Evolutionary conservation across 805 yeast species (phyloP).

Genomic region (Nakazawaea ishiwadae): DNA sequence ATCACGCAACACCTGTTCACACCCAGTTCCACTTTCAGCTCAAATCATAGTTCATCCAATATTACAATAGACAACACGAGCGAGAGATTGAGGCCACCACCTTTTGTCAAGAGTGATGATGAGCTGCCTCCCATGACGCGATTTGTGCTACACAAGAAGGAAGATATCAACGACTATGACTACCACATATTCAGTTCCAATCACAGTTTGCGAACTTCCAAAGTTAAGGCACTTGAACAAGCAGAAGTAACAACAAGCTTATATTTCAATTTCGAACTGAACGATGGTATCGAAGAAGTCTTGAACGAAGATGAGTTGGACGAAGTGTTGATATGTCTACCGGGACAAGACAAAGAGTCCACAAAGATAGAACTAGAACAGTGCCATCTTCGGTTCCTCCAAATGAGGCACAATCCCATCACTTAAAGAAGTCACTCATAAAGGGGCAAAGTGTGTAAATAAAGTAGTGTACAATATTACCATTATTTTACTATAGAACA

Average conservation of each 20-base stretch:
- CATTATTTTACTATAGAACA: too few species aligned
- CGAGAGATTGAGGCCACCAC: background rate
- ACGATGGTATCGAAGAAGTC: slow-evolving; percentile 19
- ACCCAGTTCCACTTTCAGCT: slow-evolving; percentile 3
- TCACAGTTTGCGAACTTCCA: slow-evolving; percentile 28
- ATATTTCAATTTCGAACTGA: slow-evolving; percentile 18
- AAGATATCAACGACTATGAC: slow-evolving; percentile 27
- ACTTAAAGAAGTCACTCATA: background rate
- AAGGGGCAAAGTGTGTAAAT: too few species aligned
- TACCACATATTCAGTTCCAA: slow-evolving; percentile 29
- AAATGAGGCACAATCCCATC: background rate
- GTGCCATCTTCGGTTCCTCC: background rate
- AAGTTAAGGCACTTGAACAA: slow-evolving; percentile 31
- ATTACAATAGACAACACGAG: background rate
- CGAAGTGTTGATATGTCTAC: slow-evolving; percentile 5
- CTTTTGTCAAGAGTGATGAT: background rate
- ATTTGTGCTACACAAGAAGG: slow-evolving; percentile 11
- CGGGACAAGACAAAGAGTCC: slow-evolving; percentile 5
- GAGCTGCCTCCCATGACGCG: background rate
- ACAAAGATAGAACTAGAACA: slow-evolving; percentile 11
- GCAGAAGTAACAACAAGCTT: slow-evolving; percentile 28
- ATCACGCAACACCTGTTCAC: slow-evolving; percentile 6
- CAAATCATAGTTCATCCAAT: background rate
- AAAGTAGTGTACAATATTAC: too few species aligned
- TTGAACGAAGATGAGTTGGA: slow-evolving; percentile 10